Evolutionary conservation across 495 filamentous ascomycete genomes (phyloP), one percentile per base, ranked within the genome.

Genomic region (Talaromyces ruber): DNA sequence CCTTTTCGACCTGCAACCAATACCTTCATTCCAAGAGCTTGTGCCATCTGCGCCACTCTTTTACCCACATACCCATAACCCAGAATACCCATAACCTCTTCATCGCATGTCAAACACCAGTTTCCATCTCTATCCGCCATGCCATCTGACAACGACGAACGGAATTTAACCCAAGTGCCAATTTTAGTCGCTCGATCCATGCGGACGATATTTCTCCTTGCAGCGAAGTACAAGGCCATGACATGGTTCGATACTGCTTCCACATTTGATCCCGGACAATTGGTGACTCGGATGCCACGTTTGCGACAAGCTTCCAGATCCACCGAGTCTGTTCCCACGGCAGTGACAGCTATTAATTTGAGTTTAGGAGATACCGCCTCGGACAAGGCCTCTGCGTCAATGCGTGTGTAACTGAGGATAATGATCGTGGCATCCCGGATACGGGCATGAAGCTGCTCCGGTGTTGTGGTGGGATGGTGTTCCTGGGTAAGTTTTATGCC

Each of bases 171-270:
- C 71, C 71, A 73, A 4, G 63, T 64, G 6, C 66, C 70, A 8
- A 71, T 72, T 62, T 72, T 72, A 18, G 65, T 79, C 62, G 61
- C 54, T 24, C 58, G 59, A 70, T 74, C 76, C 68, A 82, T 69
- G 18, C 71, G 62, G 7, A 77, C 67, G 6, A 83, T 66, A n/a
- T 72, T 74, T 51, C 84, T 72, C 50, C 82, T 72, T 53, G 77
- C 68, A 4, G 81, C 73, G 66, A 83, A 85, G 63, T 83, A 85
- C 55, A 84, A 64, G 24, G 74, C 76, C 16, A 85, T 69, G 0
- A 76, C 77, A 69, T 85, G 82, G 63, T 85, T 82, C 6, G 74
- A 76, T 0, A 85, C 82, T n/a, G 75, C 65, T 25, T 79, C 79
- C 12, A 76, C 71, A 57, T 82, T 84, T 24, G 79, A 78, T 18